Percentiles rank a stretch among this genome's conserved stretches.
These are phyloP conservation scores for Setaria viridis DNA, from an alignment of 202 grass and related monocot genomes.

Conservation along the genomic window DNA sequence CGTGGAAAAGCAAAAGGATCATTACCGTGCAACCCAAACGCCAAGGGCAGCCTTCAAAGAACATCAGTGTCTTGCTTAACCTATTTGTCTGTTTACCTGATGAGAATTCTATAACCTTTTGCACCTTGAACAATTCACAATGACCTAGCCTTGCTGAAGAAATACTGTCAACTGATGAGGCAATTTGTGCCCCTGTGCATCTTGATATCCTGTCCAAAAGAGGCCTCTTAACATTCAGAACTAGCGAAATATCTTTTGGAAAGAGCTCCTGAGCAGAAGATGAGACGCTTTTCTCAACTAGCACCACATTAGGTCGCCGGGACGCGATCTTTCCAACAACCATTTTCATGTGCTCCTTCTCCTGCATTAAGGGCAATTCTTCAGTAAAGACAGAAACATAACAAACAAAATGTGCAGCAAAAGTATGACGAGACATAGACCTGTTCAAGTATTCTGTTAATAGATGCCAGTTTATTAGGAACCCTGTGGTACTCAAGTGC, in stretches of 20 bases:
- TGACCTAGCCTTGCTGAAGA: slow-evolving; percentile 64
- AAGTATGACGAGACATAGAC: slow-evolving; percentile 40
- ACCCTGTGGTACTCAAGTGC: slow-evolving; percentile 77
- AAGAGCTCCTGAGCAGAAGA: slow-evolving; percentile 88
- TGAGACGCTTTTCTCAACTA: slow-evolving; percentile 95
- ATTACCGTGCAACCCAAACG: slow-evolving; percentile 97
- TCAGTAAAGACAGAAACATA: slow-evolving; percentile 35
- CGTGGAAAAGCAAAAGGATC: slow-evolving; percentile 32
- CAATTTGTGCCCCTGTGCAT: slow-evolving; percentile 89
- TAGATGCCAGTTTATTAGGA: slow-evolving; percentile 74
- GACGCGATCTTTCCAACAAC: slow-evolving; percentile 75
- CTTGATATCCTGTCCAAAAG: slow-evolving; percentile 92
- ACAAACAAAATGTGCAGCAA: slow-evolving; percentile 7
- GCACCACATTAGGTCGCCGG: slow-evolving; percentile 77
- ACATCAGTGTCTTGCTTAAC: slow-evolving; percentile 87
- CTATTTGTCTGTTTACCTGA: slow-evolving; percentile 54
- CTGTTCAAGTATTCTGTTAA: slow-evolving; percentile 71
- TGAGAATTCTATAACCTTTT: slow-evolving; percentile 64
- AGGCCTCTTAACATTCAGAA: slow-evolving; percentile 87
- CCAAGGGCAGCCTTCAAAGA: slow-evolving; percentile 96
- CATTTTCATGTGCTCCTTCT: slow-evolving; percentile 74
- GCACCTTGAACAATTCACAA: slow-evolving; percentile 78
- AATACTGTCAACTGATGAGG: slow-evolving; percentile 71
- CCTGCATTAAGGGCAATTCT: slow-evolving; percentile 54
- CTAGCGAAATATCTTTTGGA: slow-evolving; percentile 83